Base-by-base conservation (phyloP, 306 rosid genomes). In the Canavalia ensiformis region DNA sequence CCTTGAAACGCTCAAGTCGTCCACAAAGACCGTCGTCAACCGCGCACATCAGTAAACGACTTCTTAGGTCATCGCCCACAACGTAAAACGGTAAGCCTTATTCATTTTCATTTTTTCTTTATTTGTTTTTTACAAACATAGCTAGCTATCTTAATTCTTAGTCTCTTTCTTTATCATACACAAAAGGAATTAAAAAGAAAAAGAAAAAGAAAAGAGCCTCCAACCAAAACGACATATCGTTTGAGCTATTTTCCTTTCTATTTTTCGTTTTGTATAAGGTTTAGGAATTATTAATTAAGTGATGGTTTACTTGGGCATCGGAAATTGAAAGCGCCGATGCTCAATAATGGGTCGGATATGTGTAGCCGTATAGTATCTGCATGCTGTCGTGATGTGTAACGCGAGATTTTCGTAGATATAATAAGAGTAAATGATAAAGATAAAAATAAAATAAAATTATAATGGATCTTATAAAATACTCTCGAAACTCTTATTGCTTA, bases 1-100 rank as follows among this genome's bases (percentile, higher is more conserved):
- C 92, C 33, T 57, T 82, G 87, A 87, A 81, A 84, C 88, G 86
- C 13, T 8, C 50, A 12, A 68, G 28, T 2, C 11, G 72, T 2
- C 10, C 34, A 0, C 84, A 30, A 3, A 52, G 72, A 78, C 12
- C 84, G 56, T 62, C 85, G 65, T 74, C 81, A 34, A 68, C 76
- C 37, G 0, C 69, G 4, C 77, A 7, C 12, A 9, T 67, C 4
- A 52, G 57, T 29, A 86, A 78, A 82, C 84, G 86, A 67, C 68
- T 28, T 3, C 35, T 76, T 7, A 46, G 66, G 33, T 33, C 72
- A 6, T 57, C 46, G 29, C 29, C 59, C 57, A 30, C 42, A 4
- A 51, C 35, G 30, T 62, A 7, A 42, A 85, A 70, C 51, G 80
- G 72, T 76, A 29, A 68, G 1, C 30, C 49, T 7, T 0, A 1